Evolutionary conservation across 2,329 filamentous ascomycete species (phyloP).

Genomic region (Didymella lethalis): DNA sequence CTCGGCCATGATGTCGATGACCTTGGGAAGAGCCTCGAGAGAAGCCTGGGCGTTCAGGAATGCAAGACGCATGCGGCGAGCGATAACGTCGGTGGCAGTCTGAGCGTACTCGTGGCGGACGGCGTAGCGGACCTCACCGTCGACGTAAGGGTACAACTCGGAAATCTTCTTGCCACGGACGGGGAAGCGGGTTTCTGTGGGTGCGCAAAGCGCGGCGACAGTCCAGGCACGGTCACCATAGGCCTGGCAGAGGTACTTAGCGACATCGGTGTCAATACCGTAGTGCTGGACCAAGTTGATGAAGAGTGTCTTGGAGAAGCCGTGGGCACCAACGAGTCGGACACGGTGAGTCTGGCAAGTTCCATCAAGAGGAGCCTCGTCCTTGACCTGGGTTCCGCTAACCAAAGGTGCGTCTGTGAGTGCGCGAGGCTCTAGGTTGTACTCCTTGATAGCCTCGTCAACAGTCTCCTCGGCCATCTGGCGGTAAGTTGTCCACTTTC

Average conservation of each 20-base stretch:
- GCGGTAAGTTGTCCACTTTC: constrained; percentile 93
- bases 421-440: constrained; percentile 67
- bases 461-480: constrained; percentile 93
- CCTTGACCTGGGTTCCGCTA: constrained; percentile 75
- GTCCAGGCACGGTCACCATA: constrained; percentile 95
- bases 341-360: constrained; percentile 85
- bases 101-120: constrained; percentile 90
- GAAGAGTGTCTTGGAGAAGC: constrained; percentile 88
- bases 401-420: constrained; percentile 70
- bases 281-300: constrained; percentile 96
- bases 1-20: constrained; percentile 89
- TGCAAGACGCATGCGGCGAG: constrained; percentile 81
- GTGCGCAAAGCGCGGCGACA: constrained; percentile 79
- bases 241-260: constrained; percentile 83
- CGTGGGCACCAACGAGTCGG: constrained; percentile 82
- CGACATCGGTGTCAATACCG: constrained; percentile 89
- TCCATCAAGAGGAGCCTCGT: constrained; percentile 74
- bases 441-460: constrained; percentile 76
- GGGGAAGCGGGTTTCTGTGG: constrained; percentile 81
- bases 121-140: constrained; percentile 89
- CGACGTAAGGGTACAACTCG: constrained; percentile 84
- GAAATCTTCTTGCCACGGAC: constrained; percentile 82
- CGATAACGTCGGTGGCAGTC: constrained; percentile 87
- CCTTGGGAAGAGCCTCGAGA: constrained; percentile 80
- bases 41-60: constrained; percentile 93